Evolutionary conservation across 2,329 filamentous ascomycete species (phyloP), one percentile per base, ranked within the genome.

Genomic region (Rhytidhysteron rufulum): DNA sequence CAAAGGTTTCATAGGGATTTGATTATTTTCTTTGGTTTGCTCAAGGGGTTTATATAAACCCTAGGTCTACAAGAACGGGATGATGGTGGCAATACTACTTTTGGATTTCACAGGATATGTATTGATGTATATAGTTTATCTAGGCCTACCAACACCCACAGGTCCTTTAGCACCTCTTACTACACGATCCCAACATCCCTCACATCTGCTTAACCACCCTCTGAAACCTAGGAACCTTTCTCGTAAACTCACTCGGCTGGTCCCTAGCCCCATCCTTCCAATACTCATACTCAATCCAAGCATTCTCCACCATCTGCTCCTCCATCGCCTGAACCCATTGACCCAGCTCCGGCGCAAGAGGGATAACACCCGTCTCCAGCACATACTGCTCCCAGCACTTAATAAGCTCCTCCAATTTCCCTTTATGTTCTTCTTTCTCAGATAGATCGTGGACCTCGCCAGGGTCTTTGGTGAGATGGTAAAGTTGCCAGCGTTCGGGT

Each of bases 261-360:
- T 66, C 60, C 24, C 73, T 62, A 4, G 73, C 74, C 0, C 74
- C 74, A 3, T 70, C 65, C 44, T 76, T 74, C 78, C 78, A 83
- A 48, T 82, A 82, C 58, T 82, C 77, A 56, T 80, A 81, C 62
- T 82, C 78, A 63, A 82, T 81, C 79, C 78, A 82, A 5, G 73
- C 77, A 53, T 82, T 79, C 57, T 83, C 78, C 1, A 74, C 75
- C 79, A 82, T 82, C 67, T 82, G 78, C 43, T 74, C 78, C 58
- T 83, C 79, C 50, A 75, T 79, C 0, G 77, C 78, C 41, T 75
- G 75, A 38, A 83, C 65, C 65, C 75, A 82, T 3, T 73, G 63
- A 0, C 79, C 79, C 31, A 82, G 57, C 45, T 77, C 78, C 2
- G 77, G 79, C 37, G 74, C 75, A 30, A 82, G 60, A 19, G 78